These are phyloP conservation scores for Plenodomus lindquistii DNA, from an alignment of 2,329 filamentous ascomycete species.

Conservation along the genomic window DNA sequence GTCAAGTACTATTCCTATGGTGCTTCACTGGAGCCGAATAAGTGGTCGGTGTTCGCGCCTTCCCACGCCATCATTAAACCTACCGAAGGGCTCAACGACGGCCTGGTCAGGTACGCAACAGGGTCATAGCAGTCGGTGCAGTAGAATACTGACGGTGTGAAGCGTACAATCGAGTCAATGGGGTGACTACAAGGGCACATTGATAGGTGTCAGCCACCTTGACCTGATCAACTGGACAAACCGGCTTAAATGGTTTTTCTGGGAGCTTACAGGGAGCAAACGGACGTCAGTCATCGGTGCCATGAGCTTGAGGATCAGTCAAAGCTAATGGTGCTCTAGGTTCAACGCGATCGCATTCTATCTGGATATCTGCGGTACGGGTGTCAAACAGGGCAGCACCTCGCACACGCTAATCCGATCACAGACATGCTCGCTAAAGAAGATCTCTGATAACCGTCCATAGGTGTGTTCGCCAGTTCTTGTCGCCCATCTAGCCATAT, in stretches of 20 bases:
- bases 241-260: slow-evolving; percentile 61
- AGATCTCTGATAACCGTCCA: slow-evolving; percentile 32
- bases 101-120: slow-evolving; percentile 57
- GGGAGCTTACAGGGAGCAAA: slow-evolving; percentile 59
- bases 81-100: slow-evolving; percentile 64
- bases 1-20: slow-evolving; percentile 68
- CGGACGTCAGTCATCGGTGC: slow-evolving; percentile 48
- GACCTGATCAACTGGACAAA: slow-evolving; percentile 71
- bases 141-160: not conserved
- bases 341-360: slow-evolving; percentile 68
- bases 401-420: slow-evolving; percentile 1
- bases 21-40: slow-evolving; percentile 58
- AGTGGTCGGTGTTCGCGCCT: slow-evolving; percentile 61
- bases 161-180: slow-evolving; percentile 62
- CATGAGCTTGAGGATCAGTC: not conserved
- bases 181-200: slow-evolving; percentile 66
- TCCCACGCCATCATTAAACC: slow-evolving; percentile 59
- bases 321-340: slow-evolving; percentile 39
- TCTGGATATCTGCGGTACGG: slow-evolving; percentile 66
- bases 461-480: too few relatives aligned
- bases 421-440: slow-evolving; percentile 47
- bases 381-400: too few relatives aligned
- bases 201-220: slow-evolving; percentile 66
- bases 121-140: not conserved
- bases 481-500: too few relatives aligned